Evolutionary conservation across 2,329 filamentous ascomycete genomes (phyloP), one percentile per base, ranked within the genome.

Genomic region (Colletotrichum eleusines): DNA sequence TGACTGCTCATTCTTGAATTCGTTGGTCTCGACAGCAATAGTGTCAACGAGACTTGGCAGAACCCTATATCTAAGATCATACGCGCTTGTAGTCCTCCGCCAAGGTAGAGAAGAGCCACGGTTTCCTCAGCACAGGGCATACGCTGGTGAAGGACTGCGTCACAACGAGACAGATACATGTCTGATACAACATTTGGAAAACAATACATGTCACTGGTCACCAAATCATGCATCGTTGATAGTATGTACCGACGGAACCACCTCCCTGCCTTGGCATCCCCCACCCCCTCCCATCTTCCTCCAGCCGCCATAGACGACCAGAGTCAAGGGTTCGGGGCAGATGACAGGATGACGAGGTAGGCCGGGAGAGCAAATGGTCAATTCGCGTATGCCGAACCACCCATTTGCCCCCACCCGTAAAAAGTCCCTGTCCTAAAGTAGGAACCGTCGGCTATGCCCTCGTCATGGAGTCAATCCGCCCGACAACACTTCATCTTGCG

Each of bases 281-380:
- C 78, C 75, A 55, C 76, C 68, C 67, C 67, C 35, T 65, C 75
- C 59, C 67, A 48, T 51, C 51, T 48, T 73, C 63, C 58, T 66
- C 73, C 60, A 40, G 68, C 44, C n/a, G 63, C 31, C 57, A 63
- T 55, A 54, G 12, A 58, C 60, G 68, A 67, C 72, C 66, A 72
- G 63, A 71, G 62, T 71, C 74, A n/a, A n/a, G 64, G 58, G 58
- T 35, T 48, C 23, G 46, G 66, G 73, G 78, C 74, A 81, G 82
- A 80, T 82, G 77, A 53, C 81, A 84, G 81, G 77, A 78, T 73
- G 67, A 68, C 68, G 53, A 12, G 44, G 73, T 71, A 73, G 74
- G 76, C 75, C 73, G 78, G 78, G 81, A 82, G 78, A 82, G 81
- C 80, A 84, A 81, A 83, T 80, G 80, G 81, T 82, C 79, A 81